phyloP scores from a whole-genome alignment of 352 stramenopile species.

The Pythium apleroticum region DNA sequence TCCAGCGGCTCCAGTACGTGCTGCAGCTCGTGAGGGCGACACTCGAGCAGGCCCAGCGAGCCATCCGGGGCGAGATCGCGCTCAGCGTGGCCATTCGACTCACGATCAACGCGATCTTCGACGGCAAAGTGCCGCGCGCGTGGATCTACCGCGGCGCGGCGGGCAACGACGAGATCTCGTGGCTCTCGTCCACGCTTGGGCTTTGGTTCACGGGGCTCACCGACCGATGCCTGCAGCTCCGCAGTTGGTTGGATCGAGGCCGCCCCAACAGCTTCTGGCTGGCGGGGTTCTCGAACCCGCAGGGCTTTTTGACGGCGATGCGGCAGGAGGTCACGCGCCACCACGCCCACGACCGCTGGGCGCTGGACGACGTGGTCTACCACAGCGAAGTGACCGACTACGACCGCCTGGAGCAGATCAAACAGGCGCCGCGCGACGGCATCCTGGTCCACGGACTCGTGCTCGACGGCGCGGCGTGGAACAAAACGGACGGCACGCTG shows the following conservation, averaged over 20 bases:
- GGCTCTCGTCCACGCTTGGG: constrained; percentile 60
- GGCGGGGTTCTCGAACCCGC: constrained; percentile 69
- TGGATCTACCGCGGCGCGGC: constrained; percentile 44
- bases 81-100: constrained; percentile 48
- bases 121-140: constrained; percentile 58
- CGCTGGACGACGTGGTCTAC: constrained; percentile 76
- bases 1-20: constrained; percentile 62
- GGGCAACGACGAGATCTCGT: constrained; percentile 64
- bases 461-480: constrained; percentile 76
- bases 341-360: constrained; percentile 73
- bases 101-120: constrained; percentile 69
- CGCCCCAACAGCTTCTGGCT: constrained; percentile 77
- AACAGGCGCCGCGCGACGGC: constrained; percentile 65
- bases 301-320: constrained; percentile 79
- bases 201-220: constrained; percentile 68
- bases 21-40: constrained; percentile 51
- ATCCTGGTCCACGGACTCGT: constrained; percentile 75
- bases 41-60: constrained; percentile 52
- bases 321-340: constrained; percentile 70
- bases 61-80: constrained; percentile 62
- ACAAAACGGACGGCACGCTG: constrained; percentile 62
- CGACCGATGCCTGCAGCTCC: constrained; percentile 58
- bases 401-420: constrained; percentile 76
- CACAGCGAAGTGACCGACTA: constrained; percentile 85
- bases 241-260: constrained; percentile 60